Conservation (phyloP, 2,329 filamentous ascomycete species). For the Leptographium wingfieldii region DNA sequence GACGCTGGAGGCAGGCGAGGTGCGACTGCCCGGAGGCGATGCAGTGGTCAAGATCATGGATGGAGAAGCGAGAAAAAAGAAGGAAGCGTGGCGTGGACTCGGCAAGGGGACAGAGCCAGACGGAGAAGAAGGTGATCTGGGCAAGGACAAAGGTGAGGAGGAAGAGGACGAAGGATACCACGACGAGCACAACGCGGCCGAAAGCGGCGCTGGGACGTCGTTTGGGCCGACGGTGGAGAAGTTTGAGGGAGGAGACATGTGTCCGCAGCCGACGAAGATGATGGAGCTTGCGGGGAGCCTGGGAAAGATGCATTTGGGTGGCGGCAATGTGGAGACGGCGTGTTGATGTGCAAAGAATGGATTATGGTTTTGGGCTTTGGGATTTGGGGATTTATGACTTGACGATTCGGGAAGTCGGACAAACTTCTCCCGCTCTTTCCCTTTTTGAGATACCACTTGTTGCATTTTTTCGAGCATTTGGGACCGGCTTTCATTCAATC, state of each 20-base stretch:
- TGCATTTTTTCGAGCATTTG: background rate
- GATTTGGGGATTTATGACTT: too few relatives aligned
- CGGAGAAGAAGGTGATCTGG: background rate
- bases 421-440: background rate
- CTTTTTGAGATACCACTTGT: background rate
- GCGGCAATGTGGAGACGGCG: constrained; percentile 3
- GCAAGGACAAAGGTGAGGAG: background rate
- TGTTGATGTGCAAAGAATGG: background rate
- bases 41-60: constrained; percentile 20
- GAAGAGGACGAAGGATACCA: background rate
- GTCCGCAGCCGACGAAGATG: background rate
- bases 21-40: constrained; percentile 57
- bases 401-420: too few relatives aligned
- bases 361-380: background rate
- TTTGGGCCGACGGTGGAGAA: too few relatives aligned
- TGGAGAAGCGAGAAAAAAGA: background rate
- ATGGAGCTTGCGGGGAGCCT: background rate
- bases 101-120: background rate
- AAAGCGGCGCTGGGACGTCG: background rate
- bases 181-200: background rate
- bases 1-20: constrained; percentile 55
- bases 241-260: background rate
- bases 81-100: background rate
- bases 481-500: background rate
- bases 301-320: constrained; percentile 4